Evolutionary conservation across 129 eudicot genomes (phyloP), one percentile per base, ranked within the genome.

Genomic region (Ambrosia trifida): DNA sequence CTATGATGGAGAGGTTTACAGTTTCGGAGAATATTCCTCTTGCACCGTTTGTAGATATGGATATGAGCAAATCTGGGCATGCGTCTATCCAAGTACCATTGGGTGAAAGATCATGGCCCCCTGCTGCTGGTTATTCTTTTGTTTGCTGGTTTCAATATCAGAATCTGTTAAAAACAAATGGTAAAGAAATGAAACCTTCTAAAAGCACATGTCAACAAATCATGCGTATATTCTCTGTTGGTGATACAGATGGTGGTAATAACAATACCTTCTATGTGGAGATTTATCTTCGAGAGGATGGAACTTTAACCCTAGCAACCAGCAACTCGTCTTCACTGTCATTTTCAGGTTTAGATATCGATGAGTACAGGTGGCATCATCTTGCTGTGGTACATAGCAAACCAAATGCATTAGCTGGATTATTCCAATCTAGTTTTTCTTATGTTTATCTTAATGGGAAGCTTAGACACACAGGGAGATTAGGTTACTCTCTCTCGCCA

Each of bases 21-120:
- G 81, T 72, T 80, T 95, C 85, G 49, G 84, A 83, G n/a, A 81
- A 81, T 79, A 88, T 84, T 17, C 86, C 99, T 75, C 90, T 95
- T 76, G 97, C 94, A 68, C 96, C 99, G 0, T 95, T 88, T 80
- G 79, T 90, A 11, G 97, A 90, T 83, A 86, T 95, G 94, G 85
- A 90, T 79, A 95, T 90, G 99, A 95, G 86, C 82, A 95, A 88
- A 79, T 72, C 77, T 1, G 99, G 99, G 8, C 91, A 90, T 79
- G 99, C 99, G 54, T 90, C 86, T 19, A 84, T 95, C 53, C 99
- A 95, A 79, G 96, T 95, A 40, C 85, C 97, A 50, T 68, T 95
- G 62, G 99, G 99, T 32, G 97, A 95, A 60, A 83, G 99, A 73
- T 90, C 99, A 50, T 95, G 99, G 99, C 99, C 99, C 41, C 99